Percentiles rank a stretch among this genome's conserved stretches.
Evolutionary conservation across 2,329 filamentous ascomycete genomes (phyloP).

Genomic region (Ophiostoma sp.): DNA sequence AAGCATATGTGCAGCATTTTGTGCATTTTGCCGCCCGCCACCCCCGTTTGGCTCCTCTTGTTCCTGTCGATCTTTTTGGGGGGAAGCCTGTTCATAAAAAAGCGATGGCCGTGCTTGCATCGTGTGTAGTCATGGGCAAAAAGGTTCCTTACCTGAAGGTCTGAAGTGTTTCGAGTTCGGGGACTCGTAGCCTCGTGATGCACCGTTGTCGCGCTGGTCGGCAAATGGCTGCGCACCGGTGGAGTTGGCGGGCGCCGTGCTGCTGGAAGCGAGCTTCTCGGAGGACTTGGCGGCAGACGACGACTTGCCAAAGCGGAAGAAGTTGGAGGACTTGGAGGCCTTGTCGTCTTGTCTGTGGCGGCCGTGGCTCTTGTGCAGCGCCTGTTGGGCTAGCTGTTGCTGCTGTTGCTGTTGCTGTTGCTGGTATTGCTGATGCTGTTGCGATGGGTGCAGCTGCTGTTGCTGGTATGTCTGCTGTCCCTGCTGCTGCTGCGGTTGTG

Average conservation of each 20-base stretch:
- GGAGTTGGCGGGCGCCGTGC: conserved; percentile 25
- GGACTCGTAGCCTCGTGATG: conserved; percentile 42
- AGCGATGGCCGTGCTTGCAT: neutral
- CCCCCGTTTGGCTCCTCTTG: neutral
- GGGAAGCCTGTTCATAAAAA: neutral
- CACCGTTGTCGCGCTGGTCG: conserved; percentile 42
- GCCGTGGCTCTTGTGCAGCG: conserved; percentile 33
- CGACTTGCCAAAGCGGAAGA: conserved; percentile 54
- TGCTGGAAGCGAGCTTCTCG: conserved; percentile 34
- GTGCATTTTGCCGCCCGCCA: conserved; percentile 6
- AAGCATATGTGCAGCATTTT: neutral
- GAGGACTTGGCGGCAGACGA: conserved; percentile 41
- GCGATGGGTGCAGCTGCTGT: conserved; percentile 32
- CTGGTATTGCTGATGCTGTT: conserved; percentile 28
- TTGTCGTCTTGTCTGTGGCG: conserved; percentile 41
- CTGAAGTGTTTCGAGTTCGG: conserved; percentile 36
- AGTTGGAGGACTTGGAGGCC: conserved; percentile 47
- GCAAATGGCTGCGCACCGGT: conserved; percentile 36
- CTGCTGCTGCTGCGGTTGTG: conserved; percentile 30
- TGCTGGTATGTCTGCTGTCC: conserved; percentile 20
- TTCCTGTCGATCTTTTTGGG: conserved; percentile 14
- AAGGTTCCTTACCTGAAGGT: conserved; percentile 36
- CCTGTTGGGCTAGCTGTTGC: conserved; percentile 30
- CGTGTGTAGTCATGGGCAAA: no score
- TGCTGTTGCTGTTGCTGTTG: conserved; percentile 33